Evolutionary conservation across 108 stramenopile genomes (phyloP), one percentile per base, ranked within the genome.

Genomic region (Nitzschia putrida): DNA sequence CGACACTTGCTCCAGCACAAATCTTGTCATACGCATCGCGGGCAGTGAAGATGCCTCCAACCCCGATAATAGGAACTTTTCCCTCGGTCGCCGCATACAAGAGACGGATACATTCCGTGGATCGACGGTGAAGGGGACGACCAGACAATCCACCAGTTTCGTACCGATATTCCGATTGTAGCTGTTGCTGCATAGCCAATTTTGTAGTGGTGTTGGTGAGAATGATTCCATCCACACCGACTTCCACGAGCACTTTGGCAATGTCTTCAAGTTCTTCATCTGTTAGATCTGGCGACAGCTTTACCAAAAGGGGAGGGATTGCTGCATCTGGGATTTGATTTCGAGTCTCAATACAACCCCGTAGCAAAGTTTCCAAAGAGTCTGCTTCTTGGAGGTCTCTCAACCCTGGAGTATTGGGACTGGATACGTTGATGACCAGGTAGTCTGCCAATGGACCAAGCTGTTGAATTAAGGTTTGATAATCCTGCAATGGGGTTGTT

Each of bases 341-440:
- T 3, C 95, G 79, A 14, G 83, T 88, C 40, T 74, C 63, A 11
- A 86, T 55, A n/a, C 90, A 83, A 20, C 76, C 80, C 3, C 26
- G 20, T 2, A 98, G 67, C 22, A 98, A 79, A 12, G 60, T 69
- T 55, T 74, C 66, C 53, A 98, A 72, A 3, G 81, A 72, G 40
- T 78, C 76, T 22, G 78, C 61, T 26, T 74, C 37, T 80, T 97
- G 96, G 50, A 97, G 82, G 39, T 88, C 82, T 39, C 95, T 80
- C 49, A 98, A 83, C 12, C 95, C 96, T 8, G 97, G 94, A 20
- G 95, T 97, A 83, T 97, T 99, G 47, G 97, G 98, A 60, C 82
- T 78, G 8, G 89, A 89, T 3, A 93, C 77, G 70, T 97, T 97
- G 38, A 99, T 93, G 43, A 98, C 97, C 26, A 99, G 57, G 80